Evolutionary conservation across 768 basidiomycete genomes (phyloP), one percentile per base, ranked within the genome.

Genomic region (Amylocystis lapponica): DNA sequence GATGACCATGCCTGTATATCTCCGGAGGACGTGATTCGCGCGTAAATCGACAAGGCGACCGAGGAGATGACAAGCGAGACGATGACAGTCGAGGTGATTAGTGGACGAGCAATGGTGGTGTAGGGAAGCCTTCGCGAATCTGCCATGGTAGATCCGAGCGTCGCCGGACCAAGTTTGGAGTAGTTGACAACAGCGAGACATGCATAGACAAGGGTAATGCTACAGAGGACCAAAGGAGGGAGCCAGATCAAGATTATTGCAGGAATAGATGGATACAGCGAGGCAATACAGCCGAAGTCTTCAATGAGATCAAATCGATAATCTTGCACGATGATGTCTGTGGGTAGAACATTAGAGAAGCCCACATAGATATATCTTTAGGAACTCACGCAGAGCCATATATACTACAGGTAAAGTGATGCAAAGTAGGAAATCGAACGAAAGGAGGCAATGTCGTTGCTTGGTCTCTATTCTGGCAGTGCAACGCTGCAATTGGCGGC

Each of bases 141-240:
- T 22, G 22, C 38, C 17, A 7, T 13, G 27, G 38, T 39, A 21
- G n/a, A n/a, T n/a, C n/a, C n/a, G n/a, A n/a, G n/a, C n/a, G 27
- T 12, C 36, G 46, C 1, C 45, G n/a, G n/a, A n/a, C n/a, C n/a
- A 46, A 5, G 50, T 45, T 21, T 48, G 46, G 16, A 40, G 47
- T 17, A 54, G 52, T 37, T 54, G 50, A n/a, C n/a, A n/a, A 30
- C 41, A 39, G 40, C 32, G 33, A 54, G 30, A 27, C 46, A 39
- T 41, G 63, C 68, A 23, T 30, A 32, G 66, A 76, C 53, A 7
- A 76, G 72, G 3, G 72, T 72, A 22, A 71, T 46, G 41, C 75
- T 53, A 0, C 67, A 67, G 10, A 69, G 54, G 2, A 59, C 55
- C 3, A 75, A 72, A 27, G 66, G 65, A 36, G 51, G 47, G 48